Conservation (phyloP, 2,329 filamentous ascomycete species). For the Zymoseptoria crescenta region DNA sequence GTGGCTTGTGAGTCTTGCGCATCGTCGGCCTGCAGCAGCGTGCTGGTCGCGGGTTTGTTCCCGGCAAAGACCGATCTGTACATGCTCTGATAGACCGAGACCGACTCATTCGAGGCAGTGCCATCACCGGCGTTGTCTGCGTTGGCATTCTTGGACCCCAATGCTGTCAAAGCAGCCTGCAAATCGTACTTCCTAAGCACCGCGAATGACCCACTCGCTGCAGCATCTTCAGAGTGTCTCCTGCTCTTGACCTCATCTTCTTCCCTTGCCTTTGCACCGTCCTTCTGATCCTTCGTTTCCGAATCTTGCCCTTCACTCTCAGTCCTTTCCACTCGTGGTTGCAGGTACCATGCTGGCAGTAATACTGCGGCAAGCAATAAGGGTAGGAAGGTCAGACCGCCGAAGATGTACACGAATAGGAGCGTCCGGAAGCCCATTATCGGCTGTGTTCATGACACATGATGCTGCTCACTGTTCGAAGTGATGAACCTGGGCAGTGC, state of each 20-base stretch:
- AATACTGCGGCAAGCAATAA: constrained; percentile 56
- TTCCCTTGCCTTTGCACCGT: background rate
- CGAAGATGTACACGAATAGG: constrained; percentile 70
- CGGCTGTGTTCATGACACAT: constrained; percentile 2
- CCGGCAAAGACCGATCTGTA: constrained; percentile 93
- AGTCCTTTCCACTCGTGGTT: constrained; percentile 29
- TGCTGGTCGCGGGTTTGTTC: constrained; percentile 41
- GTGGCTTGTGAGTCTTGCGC: constrained; percentile 1
- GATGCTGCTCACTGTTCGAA: background rate
- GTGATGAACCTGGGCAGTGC: background rate
- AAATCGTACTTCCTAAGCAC: constrained; percentile 28
- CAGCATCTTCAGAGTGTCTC: constrained; percentile 14
- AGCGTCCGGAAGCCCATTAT: constrained; percentile 44
- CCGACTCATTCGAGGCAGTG: constrained; percentile 41
- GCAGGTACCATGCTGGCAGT: constrained; percentile 59
- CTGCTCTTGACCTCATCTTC: constrained; percentile 5
- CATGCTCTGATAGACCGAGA: constrained; percentile 96
- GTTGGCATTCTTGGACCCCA: constrained; percentile 2
- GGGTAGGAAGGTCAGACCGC: constrained; percentile 81
- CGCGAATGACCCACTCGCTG: constrained; percentile 26
- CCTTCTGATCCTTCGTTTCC: constrained; percentile 6
- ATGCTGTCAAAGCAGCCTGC: constrained; percentile 21
- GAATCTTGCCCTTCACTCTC: constrained; percentile 5
- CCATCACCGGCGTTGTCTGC: constrained; percentile 2
- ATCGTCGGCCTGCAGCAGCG: constrained; percentile 16